phyloP scores from a whole-genome alignment of 1,139 yeast species.

The Scheffersomyces illinoinensis region DNA sequence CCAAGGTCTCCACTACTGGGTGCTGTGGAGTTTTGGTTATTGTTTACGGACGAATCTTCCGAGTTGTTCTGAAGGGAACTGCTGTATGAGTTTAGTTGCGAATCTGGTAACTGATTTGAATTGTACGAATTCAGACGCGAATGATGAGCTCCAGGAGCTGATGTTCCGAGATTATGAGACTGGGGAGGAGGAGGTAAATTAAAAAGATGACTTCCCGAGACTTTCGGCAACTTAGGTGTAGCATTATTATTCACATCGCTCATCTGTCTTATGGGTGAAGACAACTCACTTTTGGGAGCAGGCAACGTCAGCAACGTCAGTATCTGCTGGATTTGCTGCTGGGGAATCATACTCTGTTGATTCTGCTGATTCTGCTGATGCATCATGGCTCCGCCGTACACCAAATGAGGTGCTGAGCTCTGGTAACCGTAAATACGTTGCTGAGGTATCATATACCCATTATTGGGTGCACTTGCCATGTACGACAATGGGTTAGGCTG shows the following conservation, averaged over 20 bases:
- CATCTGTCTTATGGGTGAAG: slow-evolving; percentile 37
- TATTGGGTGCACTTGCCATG: slow-evolving; percentile 14
- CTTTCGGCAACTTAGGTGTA: slow-evolving; percentile 42
- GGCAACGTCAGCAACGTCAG: slow-evolving; percentile 7
- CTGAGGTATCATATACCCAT: slow-evolving; percentile 6
- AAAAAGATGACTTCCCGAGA: slow-evolving; percentile 27
- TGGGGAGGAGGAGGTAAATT: slow-evolving; percentile 40
- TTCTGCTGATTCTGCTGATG: slow-evolving; percentile 13
- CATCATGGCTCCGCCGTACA: slow-evolving; percentile 14
- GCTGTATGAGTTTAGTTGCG: slow-evolving; percentile 4
- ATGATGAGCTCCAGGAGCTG: slow-evolving; percentile 18
- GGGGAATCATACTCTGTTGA: slow-evolving; percentile 7
- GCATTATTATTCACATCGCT: slow-evolving; percentile 18
- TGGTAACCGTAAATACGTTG: slow-evolving; percentile 12
- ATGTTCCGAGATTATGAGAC: slow-evolving; percentile 9
- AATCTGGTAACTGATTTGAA: slow-evolving; percentile 7
- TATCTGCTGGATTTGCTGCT: slow-evolving; percentile 10
- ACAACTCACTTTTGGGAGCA: slow-evolving; percentile 20
- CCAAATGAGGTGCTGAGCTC: slow-evolving; percentile 10
- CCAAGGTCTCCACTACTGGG: slow-evolving; percentile 33
- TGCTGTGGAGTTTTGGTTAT: slow-evolving; percentile 16
- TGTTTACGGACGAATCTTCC: slow-evolving; percentile 3
- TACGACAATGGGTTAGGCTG: slow-evolving; percentile 27
- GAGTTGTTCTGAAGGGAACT: slow-evolving; percentile 11
- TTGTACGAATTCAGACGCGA: slow-evolving; percentile 33